Base-by-base conservation (phyloP, 805 yeast genomes). In the Zygoascus flipseniorum region DNA sequence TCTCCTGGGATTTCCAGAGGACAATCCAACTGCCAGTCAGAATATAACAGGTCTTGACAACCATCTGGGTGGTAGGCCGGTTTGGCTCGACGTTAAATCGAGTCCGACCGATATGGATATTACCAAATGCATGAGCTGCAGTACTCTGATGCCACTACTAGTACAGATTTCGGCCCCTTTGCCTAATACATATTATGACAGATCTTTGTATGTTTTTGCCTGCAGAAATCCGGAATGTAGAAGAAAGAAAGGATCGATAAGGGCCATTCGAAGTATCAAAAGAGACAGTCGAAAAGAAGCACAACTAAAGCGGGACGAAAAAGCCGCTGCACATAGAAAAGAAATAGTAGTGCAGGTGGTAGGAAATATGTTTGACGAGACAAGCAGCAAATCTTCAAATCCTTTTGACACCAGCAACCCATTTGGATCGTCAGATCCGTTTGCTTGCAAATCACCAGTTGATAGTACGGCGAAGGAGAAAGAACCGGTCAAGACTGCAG, bases 91-190 rank as follows among this genome's bases (percentile, higher is more conserved):
- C 57, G 75, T 76, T 2, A 70, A 73, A 1, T 81, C 88, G 0
- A 65, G 71, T 2, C 93, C 96, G 0, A n/a, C 41, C 13, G 71
- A 71, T 0, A 19, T 55, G 0, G 76, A 76, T 2, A 65, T 80
- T 18, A 62, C 84, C 8, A 65, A 69, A 37, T 93, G 99, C 71
- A 79, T 76, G 48, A 77, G 76, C 52, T 93, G 99, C 70, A 69
- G 69, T 1, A 66, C 72, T 9, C 69, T 73, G 14, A 76, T 89
- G 83, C 79, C 85, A 13, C 69, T 92, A 47, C 71, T 90, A 31
- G 68, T 84, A 1, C 98, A 93, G 65, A 85, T 92, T 1, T 85
- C 77, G 68, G 85, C 96, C 0, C 95, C 95, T 0, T 68, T 90
- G 43, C 87, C 82, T 35, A 77, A 77, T 37, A 75, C 83, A 10